These are phyloP conservation scores for Aspergillus diversus DNA, from an alignment of 495 filamentous ascomycete species.

Conservation along the genomic window DNA sequence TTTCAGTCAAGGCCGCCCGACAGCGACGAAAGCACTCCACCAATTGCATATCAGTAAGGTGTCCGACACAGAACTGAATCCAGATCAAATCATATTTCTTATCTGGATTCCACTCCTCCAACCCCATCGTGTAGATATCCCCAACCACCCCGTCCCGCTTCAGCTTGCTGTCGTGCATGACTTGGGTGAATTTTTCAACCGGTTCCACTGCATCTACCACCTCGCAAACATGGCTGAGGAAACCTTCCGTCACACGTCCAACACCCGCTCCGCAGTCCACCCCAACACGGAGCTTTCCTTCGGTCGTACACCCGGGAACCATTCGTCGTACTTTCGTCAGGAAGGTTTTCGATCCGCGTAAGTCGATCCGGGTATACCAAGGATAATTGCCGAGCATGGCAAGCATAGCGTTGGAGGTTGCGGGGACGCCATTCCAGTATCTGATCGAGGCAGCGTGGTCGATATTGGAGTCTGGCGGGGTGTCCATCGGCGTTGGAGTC, in stretches of 20 bases:
- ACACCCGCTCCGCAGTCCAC: slow-evolving; percentile 69
- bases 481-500: not conserved
- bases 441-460: slow-evolving; percentile 42
- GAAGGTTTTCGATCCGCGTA: slow-evolving; percentile 76
- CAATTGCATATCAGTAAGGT: slow-evolving; percentile 81
- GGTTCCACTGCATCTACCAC: slow-evolving; percentile 66
- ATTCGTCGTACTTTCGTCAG: slow-evolving; percentile 70
- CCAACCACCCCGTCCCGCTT: slow-evolving; percentile 51
- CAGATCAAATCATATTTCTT: slow-evolving; percentile 62
- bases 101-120: slow-evolving; percentile 73
- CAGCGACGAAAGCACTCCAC: slow-evolving; percentile 68
- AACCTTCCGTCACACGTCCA: slow-evolving; percentile 61
- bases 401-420: slow-evolving; percentile 78
- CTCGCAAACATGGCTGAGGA: slow-evolving; percentile 55
- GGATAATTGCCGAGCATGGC: slow-evolving; percentile 87
- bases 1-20: slow-evolving; percentile 50
- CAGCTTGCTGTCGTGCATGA: slow-evolving; percentile 34
- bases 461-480: slow-evolving; percentile 37
- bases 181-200: slow-evolving; percentile 52
- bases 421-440: slow-evolving; percentile 78
- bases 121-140: slow-evolving; percentile 69
- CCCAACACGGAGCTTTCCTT: slow-evolving; percentile 40
- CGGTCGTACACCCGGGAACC: slow-evolving; percentile 22
- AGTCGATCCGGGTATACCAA: slow-evolving; percentile 72
- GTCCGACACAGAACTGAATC: slow-evolving; percentile 93